Percentiles rank a stretch among this genome's conserved stretches.
Evolutionary conservation across 129 eudicot species (phyloP).

Genomic region (Centella asiatica): DNA sequence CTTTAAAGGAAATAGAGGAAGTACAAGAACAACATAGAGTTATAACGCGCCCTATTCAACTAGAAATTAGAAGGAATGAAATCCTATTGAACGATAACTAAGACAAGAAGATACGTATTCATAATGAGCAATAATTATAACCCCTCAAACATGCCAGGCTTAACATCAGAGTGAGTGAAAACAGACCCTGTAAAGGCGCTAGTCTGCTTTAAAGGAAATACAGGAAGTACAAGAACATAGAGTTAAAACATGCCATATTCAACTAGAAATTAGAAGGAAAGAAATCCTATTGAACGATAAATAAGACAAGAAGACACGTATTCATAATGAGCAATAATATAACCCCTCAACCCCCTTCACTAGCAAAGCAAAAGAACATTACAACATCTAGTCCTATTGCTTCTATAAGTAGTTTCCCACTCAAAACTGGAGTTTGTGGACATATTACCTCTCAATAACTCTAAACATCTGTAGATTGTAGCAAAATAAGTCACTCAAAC

Average conservation of each 20-base stretch:
- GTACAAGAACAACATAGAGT: neutral
- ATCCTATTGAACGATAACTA: neutral
- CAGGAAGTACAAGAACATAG: neutral
- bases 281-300: neutral
- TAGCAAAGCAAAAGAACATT: too few relatives aligned
- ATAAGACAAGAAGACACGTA: slow-evolving; percentile 1
- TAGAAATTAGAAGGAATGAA: slow-evolving; percentile 7
- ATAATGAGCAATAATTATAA: too few relatives aligned
- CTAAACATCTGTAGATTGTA: too few relatives aligned
- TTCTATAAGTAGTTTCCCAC: too few relatives aligned
- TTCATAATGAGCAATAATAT: neutral
- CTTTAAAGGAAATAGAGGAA: slow-evolving; percentile 10
- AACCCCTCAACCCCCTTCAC: neutral
- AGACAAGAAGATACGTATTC: slow-evolving; percentile 1
- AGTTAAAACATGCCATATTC: neutral
- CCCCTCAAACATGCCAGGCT: slow-evolving; percentile 98
- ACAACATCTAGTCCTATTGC: too few relatives aligned
- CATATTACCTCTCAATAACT: too few relatives aligned
- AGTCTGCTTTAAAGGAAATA: slow-evolving; percentile 36
- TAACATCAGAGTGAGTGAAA: slow-evolving; percentile 93
- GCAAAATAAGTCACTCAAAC: too few relatives aligned
- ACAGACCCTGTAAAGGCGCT: slow-evolving; percentile 90
- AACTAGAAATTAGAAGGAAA: slow-evolving; percentile 9
- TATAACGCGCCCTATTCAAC: neutral
- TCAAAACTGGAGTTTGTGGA: too few relatives aligned